phyloP scores from a whole-genome alignment of 2,329 filamentous ascomycete species.

The Ascochyta rabiei region DNA sequence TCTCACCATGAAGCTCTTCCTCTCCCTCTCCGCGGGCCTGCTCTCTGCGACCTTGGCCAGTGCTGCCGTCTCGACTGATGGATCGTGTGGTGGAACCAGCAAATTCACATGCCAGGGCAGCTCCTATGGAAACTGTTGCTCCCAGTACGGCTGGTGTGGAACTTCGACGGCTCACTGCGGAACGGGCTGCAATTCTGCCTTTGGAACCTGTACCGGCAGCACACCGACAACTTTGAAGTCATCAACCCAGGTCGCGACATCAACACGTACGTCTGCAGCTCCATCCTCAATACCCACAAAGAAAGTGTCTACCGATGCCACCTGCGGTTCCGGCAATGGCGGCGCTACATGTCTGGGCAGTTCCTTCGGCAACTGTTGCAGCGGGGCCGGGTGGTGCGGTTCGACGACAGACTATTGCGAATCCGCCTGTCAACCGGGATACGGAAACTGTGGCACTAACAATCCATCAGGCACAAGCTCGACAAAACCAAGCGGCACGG shows the following conservation, averaged over 20 bases:
- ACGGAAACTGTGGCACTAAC: constrained; percentile 37
- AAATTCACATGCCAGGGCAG: constrained; percentile 53
- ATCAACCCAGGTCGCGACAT: constrained; percentile 11
- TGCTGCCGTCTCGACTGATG: constrained; percentile 48
- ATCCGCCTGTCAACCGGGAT: constrained; percentile 40
- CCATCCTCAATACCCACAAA: constrained; percentile 29
- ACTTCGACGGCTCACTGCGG: constrained; percentile 37
- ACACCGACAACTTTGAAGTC: constrained; percentile 19
- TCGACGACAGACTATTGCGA: constrained; percentile 42
- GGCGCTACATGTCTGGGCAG: constrained; percentile 27
- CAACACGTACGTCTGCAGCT: constrained; percentile 20
- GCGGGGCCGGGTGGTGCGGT: constrained; percentile 52
- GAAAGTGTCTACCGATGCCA: constrained; percentile 48
- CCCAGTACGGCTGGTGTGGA: constrained; percentile 50
- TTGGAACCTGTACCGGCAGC: constrained; percentile 36
- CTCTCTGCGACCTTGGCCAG: constrained; percentile 28
- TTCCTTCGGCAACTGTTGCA: constrained; percentile 48
- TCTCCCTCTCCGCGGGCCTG: constrained; percentile 25
- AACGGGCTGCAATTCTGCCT: constrained; percentile 39
- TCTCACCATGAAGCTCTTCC: constrained; percentile 27
- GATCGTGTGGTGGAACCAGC: constrained; percentile 50
- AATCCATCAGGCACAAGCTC: constrained; percentile 19
- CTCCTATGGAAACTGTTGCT: constrained; percentile 54
- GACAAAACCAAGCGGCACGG: constrained; percentile 15
- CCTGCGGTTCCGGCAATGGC: constrained; percentile 50